Evolutionary conservation across 257 asterid species (phyloP).

Genomic region (Nicotiana tabacum): DNA sequence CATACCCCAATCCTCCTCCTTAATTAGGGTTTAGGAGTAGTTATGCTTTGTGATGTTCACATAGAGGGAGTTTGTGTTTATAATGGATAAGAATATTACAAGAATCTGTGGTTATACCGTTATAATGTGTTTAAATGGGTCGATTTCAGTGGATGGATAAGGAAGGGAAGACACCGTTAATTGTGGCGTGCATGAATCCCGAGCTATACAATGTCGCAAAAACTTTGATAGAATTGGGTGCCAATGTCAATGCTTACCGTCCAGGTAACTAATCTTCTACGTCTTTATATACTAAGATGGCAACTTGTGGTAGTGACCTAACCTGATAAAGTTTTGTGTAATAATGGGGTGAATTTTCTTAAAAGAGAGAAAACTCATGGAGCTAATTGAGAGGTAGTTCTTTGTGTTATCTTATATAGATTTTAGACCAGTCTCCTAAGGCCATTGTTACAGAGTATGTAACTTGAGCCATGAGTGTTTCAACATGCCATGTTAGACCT

Average conservation of each 20-base stretch:
- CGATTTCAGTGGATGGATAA: slow-evolving; percentile 71
- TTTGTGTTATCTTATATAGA: not conserved
- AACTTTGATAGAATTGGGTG: slow-evolving; percentile 86
- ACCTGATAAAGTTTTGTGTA: not conserved
- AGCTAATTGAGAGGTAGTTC: not conserved
- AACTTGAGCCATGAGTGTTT: not conserved
- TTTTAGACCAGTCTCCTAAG: not conserved
- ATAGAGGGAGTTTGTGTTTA: not conserved
- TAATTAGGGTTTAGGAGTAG: not conserved
- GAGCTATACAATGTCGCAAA: slow-evolving; percentile 67
- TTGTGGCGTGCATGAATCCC: slow-evolving; percentile 74
- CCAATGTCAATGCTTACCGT: slow-evolving; percentile 76
- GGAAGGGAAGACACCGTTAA: slow-evolving; percentile 86
- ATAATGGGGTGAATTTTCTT: not conserved
- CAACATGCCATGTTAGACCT: not conserved
- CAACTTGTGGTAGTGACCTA: not conserved
- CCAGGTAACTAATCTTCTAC: slow-evolving; percentile 45
- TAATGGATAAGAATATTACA: not conserved
- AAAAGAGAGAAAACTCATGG: not conserved
- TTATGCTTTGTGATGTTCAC: not conserved
- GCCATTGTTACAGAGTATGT: not conserved
- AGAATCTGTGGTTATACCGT: not conserved
- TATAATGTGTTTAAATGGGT: slow-evolving; percentile 10
- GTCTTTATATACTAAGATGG: not conserved
- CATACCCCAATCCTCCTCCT: not conserved